phyloP scores from a whole-genome alignment of 2,329 filamentous ascomycete genomes.

The Fusarium camptoceras region DNA sequence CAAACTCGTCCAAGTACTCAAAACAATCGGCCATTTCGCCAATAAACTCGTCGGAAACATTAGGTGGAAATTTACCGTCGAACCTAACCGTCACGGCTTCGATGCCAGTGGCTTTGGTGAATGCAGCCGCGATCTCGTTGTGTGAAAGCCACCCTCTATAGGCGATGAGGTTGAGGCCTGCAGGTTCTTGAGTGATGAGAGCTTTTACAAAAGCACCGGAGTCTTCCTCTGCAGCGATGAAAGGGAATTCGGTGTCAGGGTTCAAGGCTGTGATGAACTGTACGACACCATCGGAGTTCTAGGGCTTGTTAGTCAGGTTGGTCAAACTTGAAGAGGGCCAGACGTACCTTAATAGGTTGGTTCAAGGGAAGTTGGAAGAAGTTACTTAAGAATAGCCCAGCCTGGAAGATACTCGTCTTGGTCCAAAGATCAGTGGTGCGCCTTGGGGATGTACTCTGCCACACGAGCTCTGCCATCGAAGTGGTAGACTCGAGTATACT shows the following conservation, averaged over 20 bases:
- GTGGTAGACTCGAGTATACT: slow-evolving; percentile 56
- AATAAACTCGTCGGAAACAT: neutral
- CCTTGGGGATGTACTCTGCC: slow-evolving; percentile 43
- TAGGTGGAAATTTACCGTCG: neutral
- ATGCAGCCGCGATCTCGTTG: slow-evolving; percentile 29
- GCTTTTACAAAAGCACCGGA: slow-evolving; percentile 40
- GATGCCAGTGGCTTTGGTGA: slow-evolving; percentile 33
- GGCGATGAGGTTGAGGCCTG: slow-evolving; percentile 39
- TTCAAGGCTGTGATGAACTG: slow-evolving; percentile 33
- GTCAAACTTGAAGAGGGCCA: accelerated
- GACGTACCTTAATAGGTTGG: slow-evolving; percentile 20
- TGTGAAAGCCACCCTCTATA: slow-evolving; percentile 41
- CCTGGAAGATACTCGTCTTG: slow-evolving; percentile 40
- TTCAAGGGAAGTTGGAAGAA: slow-evolving; percentile 1
- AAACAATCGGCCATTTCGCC: slow-evolving; percentile 24
- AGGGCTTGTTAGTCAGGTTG: neutral
- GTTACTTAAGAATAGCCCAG: slow-evolving; percentile 37
- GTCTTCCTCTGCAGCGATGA: slow-evolving; percentile 45
- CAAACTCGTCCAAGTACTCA: slow-evolving; percentile 29
- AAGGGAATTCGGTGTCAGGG: slow-evolving; percentile 35
- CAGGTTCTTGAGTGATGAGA: slow-evolving; percentile 32
- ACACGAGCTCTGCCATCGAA: slow-evolving; percentile 56
- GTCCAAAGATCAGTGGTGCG: slow-evolving; percentile 35
- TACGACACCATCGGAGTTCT: slow-evolving; percentile 36
- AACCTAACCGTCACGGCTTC: slow-evolving; percentile 1